phyloP scores from a whole-genome alignment of 306 rosid species.

The Argentina anserina region DNA sequence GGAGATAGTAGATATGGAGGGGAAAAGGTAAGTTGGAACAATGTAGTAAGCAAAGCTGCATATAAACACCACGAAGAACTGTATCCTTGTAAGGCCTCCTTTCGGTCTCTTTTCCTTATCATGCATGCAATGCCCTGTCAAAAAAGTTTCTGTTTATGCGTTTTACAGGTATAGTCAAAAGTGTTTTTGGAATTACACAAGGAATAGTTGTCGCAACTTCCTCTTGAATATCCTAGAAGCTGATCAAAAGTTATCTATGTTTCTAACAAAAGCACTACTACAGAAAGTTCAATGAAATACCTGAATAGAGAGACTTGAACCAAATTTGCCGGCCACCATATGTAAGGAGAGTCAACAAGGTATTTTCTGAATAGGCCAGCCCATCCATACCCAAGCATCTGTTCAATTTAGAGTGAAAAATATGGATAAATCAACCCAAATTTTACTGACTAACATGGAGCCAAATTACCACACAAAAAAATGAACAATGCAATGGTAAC shows the following conservation, averaged over 20 bases:
- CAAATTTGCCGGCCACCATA: conserved; percentile 96
- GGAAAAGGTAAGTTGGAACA: conserved; percentile 74
- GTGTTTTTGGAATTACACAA: neutral
- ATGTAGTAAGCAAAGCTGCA: conserved; percentile 71
- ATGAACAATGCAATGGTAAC: neutral
- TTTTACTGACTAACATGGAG: neutral
- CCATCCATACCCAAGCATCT: conserved; percentile 99
- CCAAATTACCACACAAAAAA: neutral
- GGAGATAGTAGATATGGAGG: conserved; percentile 51
- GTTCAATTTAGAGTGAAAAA: conserved; percentile 11
- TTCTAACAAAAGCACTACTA: neutral
- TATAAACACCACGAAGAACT: conserved; percentile 57
- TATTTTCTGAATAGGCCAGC: conserved; percentile 78
- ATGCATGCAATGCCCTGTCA: conserved; percentile 68
- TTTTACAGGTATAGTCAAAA: neutral
- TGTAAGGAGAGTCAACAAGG: conserved; percentile 88
- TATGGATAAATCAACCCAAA: neutral
- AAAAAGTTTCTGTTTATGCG: neutral
- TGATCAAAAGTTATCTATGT: neutral
- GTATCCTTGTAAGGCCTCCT: conserved; percentile 66
- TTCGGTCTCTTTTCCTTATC: conserved; percentile 70
- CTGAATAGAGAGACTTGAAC: conserved; percentile 85
- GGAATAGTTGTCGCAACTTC: too few relatives aligned
- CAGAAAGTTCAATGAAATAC: conserved; percentile 25
- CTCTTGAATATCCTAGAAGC: neutral